phyloP scores from a whole-genome alignment of 768 basidiomycete species.

The Hydnomerulius pinastri region DNA sequence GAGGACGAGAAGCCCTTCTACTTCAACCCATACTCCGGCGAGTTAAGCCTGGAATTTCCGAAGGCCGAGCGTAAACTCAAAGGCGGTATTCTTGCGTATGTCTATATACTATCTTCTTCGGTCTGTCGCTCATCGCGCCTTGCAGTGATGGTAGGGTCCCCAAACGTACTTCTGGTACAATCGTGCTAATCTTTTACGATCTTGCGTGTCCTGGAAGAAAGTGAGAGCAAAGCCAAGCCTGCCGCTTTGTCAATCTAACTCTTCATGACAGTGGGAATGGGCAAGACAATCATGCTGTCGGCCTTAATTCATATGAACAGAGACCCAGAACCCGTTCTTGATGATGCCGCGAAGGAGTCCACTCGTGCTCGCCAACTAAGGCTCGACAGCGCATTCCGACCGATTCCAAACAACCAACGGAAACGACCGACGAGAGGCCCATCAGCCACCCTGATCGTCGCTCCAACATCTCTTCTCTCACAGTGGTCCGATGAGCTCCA shows the following conservation, averaged over 20 bases:
- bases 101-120: slow-evolving; percentile 10
- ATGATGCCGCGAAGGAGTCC: slow-evolving; percentile 25
- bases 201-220: slow-evolving; percentile 41
- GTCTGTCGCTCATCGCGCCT: slow-evolving; percentile 8
- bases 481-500: slow-evolving; percentile 95
- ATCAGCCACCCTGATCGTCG: slow-evolving; percentile 84
- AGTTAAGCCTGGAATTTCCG: slow-evolving; percentile 84
- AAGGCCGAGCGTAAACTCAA: slow-evolving; percentile 72
- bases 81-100: slow-evolving; percentile 92
- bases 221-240: slow-evolving; percentile 35
- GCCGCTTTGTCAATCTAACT: slow-evolving; percentile 3
- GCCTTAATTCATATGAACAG: slow-evolving; percentile 83
- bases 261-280: slow-evolving; percentile 78
- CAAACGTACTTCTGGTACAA: neutral
- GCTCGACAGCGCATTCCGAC: slow-evolving; percentile 63
- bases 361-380: slow-evolving; percentile 57
- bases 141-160: slow-evolving; percentile 37
- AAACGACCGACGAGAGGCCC: slow-evolving; percentile 31
- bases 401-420: slow-evolving; percentile 37
- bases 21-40: slow-evolving; percentile 90
- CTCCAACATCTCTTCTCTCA: slow-evolving; percentile 85
- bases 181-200: slow-evolving; percentile 6
- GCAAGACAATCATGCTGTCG: slow-evolving; percentile 92
- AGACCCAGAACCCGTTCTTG: slow-evolving; percentile 42
- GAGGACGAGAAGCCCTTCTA: slow-evolving; percentile 80